Percentiles rank a stretch among this genome's conserved stretches.
Conservation (phyloP, 1,284 basidiomycete species). For the Inonotus hispidus region DNA sequence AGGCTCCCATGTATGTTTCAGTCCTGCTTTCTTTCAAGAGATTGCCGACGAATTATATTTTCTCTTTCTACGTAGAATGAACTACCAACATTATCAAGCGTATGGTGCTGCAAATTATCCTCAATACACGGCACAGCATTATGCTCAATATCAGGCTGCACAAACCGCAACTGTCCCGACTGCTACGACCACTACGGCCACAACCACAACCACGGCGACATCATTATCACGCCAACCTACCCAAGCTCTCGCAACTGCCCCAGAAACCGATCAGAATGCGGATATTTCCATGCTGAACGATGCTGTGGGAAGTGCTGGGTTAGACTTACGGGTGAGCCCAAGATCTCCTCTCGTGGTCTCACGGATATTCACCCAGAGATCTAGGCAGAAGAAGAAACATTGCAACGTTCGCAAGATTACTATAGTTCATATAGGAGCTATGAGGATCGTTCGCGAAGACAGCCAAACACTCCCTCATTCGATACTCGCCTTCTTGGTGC, state of each 20-base stretch:
- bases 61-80: conserved; percentile 26
- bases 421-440: conserved; percentile 54
- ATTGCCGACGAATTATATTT: not conserved
- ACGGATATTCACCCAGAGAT: conserved; percentile 1
- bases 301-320: conserved; percentile 75
- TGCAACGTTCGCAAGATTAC: conserved; percentile 60
- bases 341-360: not conserved
- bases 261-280: conserved; percentile 37
- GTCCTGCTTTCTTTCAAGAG: not conserved
- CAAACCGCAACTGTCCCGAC: conserved; percentile 27
- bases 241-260: conserved; percentile 6
- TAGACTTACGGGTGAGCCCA: conserved; percentile 63
- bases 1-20: conserved; percentile 34
- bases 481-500: conserved; percentile 54
- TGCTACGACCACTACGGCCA: conserved; percentile 21
- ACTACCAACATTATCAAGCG: conserved; percentile 38
- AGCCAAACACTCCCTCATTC: conserved; percentile 58
- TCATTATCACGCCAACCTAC: conserved; percentile 19
- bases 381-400: conserved; percentile 71
- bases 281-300: conserved; percentile 76
- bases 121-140: conserved; percentile 40
- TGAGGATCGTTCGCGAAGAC: conserved; percentile 71
- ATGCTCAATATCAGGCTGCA: conserved; percentile 42
- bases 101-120: conserved; percentile 40
- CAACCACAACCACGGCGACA: conserved; percentile 19